Percentiles rank a stretch among this genome's conserved stretches.
Conservation (phyloP, 805 yeast genomes). For the Clavispora phyllophila region DNA sequence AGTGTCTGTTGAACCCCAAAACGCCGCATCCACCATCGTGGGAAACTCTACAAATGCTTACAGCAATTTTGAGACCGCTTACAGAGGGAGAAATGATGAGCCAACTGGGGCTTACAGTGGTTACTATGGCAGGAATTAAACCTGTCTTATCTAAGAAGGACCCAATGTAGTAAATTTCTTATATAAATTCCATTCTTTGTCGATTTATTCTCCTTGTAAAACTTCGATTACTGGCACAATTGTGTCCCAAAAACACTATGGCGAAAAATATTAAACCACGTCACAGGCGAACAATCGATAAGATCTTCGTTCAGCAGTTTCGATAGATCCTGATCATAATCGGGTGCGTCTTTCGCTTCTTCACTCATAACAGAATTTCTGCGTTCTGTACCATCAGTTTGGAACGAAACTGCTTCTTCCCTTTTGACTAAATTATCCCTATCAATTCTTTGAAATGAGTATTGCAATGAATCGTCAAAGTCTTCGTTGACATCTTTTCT, state of each 20-base stretch:
- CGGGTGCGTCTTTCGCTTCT: background rate
- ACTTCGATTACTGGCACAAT: background rate
- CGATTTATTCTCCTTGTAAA: background rate
- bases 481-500: background rate
- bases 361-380: background rate
- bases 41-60: conserved; percentile 33
- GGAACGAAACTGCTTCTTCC: background rate
- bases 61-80: conserved; percentile 18
- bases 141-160: background rate
- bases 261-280: conserved; percentile 49
- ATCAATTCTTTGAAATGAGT: conserved; percentile 11
- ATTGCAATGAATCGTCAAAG: background rate
- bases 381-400: background rate
- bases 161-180: background rate
- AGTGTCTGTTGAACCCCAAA: conserved; percentile 32
- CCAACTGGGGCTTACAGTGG: conserved; percentile 7
- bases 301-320: background rate
- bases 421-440: background rate
- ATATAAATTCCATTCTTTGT: background rate
- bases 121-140: conserved; percentile 5
- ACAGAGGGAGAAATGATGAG: conserved; percentile 8
- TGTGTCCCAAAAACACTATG: conserved; percentile 42
- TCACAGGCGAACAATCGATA: conserved; percentile 40
- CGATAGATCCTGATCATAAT: background rate
- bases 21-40: conserved; percentile 38